Percentiles rank a stretch among this genome's conserved stretches.
Conservation (phyloP, 345 rosid genomes). For the Melaleuca alternifolia region DNA sequence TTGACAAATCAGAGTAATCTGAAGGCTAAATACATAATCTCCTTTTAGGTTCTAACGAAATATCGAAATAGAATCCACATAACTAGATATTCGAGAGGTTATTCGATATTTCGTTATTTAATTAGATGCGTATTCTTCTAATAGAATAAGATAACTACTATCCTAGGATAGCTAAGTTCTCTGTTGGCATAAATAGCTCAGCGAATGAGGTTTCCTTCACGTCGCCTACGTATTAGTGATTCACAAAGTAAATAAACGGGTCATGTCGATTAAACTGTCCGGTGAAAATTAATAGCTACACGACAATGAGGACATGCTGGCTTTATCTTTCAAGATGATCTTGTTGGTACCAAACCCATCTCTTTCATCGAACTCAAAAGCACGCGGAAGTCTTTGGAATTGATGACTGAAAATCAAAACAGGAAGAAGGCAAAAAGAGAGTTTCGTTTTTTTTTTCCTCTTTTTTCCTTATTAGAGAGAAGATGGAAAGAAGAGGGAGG, state of each 20-base stretch:
- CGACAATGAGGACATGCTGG: not conserved
- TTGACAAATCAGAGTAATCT: not conserved
- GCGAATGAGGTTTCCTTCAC: not conserved
- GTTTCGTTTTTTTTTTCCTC: not conserved
- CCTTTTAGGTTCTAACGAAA: not conserved
- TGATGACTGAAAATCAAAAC: not conserved
- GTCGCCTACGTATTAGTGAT: not conserved
- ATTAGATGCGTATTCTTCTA: not conserved
- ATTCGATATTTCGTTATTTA: not conserved
- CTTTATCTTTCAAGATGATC: not conserved
- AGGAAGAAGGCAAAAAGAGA: not conserved
- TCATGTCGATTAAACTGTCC: not conserved
- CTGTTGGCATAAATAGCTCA: not conserved
- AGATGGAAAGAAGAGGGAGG: not conserved
- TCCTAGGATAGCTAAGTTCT: not conserved
- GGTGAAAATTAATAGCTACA: not conserved
- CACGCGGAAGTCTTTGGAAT: not conserved
- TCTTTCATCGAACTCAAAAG: not conserved
- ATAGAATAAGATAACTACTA: not conserved
- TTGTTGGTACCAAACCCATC: not conserved
- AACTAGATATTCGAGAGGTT: not conserved
- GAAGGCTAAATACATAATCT: not conserved
- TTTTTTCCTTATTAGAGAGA: not conserved
- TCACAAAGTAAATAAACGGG: not conserved
- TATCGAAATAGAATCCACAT: not conserved